Conservation (phyloP, 202 grass and related monocot genomes). For the Saccharum hybrid region DNA sequence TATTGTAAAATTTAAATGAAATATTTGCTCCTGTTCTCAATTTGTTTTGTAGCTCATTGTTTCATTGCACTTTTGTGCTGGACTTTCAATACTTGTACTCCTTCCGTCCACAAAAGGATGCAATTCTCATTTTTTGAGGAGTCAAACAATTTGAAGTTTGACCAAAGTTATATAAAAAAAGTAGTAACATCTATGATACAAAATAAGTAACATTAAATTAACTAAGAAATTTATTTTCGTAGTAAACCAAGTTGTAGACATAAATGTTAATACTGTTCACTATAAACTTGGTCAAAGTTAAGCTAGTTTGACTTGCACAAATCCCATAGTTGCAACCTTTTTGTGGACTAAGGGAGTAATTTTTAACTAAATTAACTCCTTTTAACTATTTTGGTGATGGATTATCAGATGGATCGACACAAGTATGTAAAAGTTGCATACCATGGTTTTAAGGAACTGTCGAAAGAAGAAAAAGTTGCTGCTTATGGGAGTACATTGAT, state of each 20-base stretch:
- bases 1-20: conserved; percentile 20
- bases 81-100: neutral
- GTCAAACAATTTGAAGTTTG: neutral
- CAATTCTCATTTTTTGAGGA: neutral
- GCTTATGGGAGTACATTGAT: conserved; percentile 92
- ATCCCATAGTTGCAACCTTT: neutral
- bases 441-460: conserved; percentile 91
- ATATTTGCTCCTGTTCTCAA: conserved; percentile 3
- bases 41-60: conserved; percentile 19
- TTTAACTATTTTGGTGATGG: conserved; percentile 49
- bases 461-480: conserved; percentile 91
- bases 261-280: too few species aligned
- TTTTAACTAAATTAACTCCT: conserved; percentile 35
- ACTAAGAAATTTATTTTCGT: neutral
- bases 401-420: conserved; percentile 96
- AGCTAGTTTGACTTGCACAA: neutral
- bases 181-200: neutral
- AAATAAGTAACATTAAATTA: neutral
- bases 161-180: neutral
- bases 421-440: conserved; percentile 99
- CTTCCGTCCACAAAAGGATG: neutral
- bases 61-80: conserved; percentile 25
- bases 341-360: neutral
- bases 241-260: neutral
- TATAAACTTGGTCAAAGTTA: neutral